Conservation (phyloP, 345 rosid species). For the Syzygium aqueum region DNA sequence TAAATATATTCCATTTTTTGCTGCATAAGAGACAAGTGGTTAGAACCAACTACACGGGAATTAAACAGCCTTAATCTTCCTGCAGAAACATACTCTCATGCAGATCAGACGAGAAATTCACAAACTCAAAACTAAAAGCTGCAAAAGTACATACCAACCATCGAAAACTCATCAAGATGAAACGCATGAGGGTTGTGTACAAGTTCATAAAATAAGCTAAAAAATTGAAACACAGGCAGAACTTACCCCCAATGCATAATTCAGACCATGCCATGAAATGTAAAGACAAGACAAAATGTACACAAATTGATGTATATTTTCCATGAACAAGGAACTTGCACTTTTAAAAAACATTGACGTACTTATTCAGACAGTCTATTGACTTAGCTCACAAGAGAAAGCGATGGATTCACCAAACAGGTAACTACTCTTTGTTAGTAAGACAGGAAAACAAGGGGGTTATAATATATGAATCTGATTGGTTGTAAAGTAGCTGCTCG, state of each 20-base stretch:
- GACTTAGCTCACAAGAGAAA: not conserved
- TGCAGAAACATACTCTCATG: not conserved
- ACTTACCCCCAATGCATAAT: not conserved
- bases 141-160: not conserved
- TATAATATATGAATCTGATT: not conserved
- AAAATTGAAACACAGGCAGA: not conserved
- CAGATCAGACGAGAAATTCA: not conserved
- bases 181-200: not conserved
- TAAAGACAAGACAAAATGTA: not conserved
- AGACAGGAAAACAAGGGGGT: not conserved
- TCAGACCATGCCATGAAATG: not conserved
- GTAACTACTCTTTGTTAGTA: not conserved
- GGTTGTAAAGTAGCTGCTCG: not conserved
- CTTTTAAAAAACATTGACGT: not conserved
- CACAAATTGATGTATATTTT: not conserved
- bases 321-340: not conserved
- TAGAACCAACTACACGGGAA: not conserved
- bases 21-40: constrained; percentile 25
- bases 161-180: not conserved
- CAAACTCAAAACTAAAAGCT: not conserved
- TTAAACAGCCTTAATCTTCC: not conserved
- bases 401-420: not conserved
- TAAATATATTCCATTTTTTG: constrained; percentile 77
- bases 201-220: not conserved
- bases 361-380: not conserved